A percentile compares a stretch with the other conserved stretches of the same genome.
Conservation (phyloP, 1,284 basidiomycete species). For the Pseudozyma hubeiensis region DNA sequence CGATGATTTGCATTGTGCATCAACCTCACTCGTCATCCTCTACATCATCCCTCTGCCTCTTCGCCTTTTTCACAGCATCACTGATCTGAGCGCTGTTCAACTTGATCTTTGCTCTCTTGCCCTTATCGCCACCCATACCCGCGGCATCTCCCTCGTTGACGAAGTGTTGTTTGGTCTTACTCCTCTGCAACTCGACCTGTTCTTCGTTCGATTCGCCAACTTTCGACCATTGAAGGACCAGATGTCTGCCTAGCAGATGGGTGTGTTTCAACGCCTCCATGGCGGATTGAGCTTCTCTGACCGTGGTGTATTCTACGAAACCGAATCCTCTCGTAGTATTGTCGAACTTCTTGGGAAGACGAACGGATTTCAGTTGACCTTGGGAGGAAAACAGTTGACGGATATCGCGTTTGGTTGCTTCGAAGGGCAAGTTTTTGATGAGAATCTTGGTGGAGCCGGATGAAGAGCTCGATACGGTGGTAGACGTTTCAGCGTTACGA, state of each 20-base stretch:
- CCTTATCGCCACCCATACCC: background rate
- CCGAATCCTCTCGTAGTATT: slow-evolving; percentile 81
- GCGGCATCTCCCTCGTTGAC: slow-evolving; percentile 1
- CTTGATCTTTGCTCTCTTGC: slow-evolving; percentile 47
- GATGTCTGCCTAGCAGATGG: slow-evolving; percentile 92
- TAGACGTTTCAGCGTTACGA: slow-evolving; percentile 77
- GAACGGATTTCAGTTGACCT: slow-evolving; percentile 76
- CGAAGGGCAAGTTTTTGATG: slow-evolving; percentile 97
- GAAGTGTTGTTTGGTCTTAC: slow-evolving; percentile 41
- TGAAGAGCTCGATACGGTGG: slow-evolving; percentile 69
- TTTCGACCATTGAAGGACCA: slow-evolving; percentile 90
- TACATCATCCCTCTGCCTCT: slow-evolving; percentile 18
- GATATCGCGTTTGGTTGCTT: slow-evolving; percentile 92
- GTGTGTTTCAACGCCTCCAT: slow-evolving; percentile 79
- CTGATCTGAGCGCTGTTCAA: slow-evolving; percentile 48
- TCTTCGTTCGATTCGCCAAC: slow-evolving; percentile 64
- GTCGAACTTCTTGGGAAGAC: slow-evolving; percentile 79
- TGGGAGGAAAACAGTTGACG: slow-evolving; percentile 81
- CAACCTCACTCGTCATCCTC: slow-evolving; percentile 28
- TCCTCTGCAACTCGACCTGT: slow-evolving; percentile 50
- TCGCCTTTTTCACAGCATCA: slow-evolving; percentile 38
- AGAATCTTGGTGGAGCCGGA: slow-evolving; percentile 75
- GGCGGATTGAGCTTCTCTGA: slow-evolving; percentile 60
- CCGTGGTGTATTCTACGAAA: slow-evolving; percentile 79
- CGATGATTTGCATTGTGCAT: background rate